Evolutionary conservation across 108 stramenopile genomes (phyloP), one percentile per base, ranked within the genome.

Genomic region (Cyclotella cryptica): DNA sequence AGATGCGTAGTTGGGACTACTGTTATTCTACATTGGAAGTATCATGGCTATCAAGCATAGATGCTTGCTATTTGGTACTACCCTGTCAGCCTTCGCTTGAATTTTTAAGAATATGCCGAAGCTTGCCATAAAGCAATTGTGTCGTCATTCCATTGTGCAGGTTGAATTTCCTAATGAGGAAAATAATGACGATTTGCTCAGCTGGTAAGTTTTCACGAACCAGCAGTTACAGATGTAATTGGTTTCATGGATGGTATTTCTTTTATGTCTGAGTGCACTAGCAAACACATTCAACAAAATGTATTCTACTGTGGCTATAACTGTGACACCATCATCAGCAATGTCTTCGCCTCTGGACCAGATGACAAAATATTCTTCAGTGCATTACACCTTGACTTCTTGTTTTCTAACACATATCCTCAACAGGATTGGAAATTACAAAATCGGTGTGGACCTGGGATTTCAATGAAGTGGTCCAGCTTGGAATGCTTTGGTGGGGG

Each of bases 211-310:
- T 0, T 22, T 9, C 6, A 53, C n/a, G n/a, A 71, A 58, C 70
- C 70, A 17, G 21, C 2, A 3, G 54, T 57, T 22, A 21, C 10
- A 8, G 40, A 42, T 41, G 41, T 57, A 15, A 71, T 71, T 22
- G 70, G 70, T 4, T 58, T 71, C 26, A 71, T 71, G 70, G 70
- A 71, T 22, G 70, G 70, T 55, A 3, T 71, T 10, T 53, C 53
- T n/a, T 41, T 71, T 19, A 3, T 1, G 8, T 41, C 70, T 0
- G 39, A 71, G 40, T 55, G 52, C 24, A 71, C 53, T 17, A 26
- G 26, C 26, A 12, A 71, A 19, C 52, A 26, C 39, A 42, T 71
- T 14, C 0, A 35, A n/a, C 70, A 71, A 46, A 69, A 69, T 69
- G 19, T 26, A 53, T 69, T 27, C 27, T 52, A 51, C 68, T 69